Conservation (phyloP, 164 flowering plant species). For the Amborella trichopoda region DNA sequence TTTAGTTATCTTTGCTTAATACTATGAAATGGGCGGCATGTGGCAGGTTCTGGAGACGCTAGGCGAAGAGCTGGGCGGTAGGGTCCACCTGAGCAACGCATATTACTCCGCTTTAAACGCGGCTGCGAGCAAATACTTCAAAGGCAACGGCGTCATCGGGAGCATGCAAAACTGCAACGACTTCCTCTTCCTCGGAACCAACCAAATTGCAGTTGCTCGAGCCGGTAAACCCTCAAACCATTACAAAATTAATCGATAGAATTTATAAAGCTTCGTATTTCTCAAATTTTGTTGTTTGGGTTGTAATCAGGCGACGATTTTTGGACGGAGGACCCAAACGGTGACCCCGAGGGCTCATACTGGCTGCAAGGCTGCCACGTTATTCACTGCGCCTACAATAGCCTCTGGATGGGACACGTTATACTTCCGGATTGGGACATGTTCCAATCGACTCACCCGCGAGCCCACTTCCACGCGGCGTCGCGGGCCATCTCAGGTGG, state of each 20-base stretch:
- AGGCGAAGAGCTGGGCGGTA: conserved; percentile 67
- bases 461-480: conserved; percentile 82
- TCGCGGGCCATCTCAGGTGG: conserved; percentile 90
- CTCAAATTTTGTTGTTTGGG: not conserved
- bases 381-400: conserved; percentile 89
- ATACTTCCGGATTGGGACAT: conserved; percentile 93
- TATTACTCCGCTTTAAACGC: conserved; percentile 57
- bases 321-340: conserved; percentile 72
- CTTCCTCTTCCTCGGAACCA: conserved; percentile 81
- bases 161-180: conserved; percentile 96
- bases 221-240: conserved; percentile 65
- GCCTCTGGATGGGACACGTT: conserved; percentile 87
- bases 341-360: conserved; percentile 69
- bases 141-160: conserved; percentile 85
- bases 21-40: too few species aligned
- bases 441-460: conserved; percentile 85
- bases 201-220: conserved; percentile 63
- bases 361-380: conserved; percentile 94
- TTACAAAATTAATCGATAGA: too few species aligned
- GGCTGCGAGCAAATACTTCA: conserved; percentile 58
- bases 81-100: conserved; percentile 73
- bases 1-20: not conserved
- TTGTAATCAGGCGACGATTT: conserved; percentile 61
- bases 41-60: conserved; percentile 74
- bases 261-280: not conserved